Conservation (phyloP, 1,284 basidiomycete species). For the Phaffia rhodozyma region DNA sequence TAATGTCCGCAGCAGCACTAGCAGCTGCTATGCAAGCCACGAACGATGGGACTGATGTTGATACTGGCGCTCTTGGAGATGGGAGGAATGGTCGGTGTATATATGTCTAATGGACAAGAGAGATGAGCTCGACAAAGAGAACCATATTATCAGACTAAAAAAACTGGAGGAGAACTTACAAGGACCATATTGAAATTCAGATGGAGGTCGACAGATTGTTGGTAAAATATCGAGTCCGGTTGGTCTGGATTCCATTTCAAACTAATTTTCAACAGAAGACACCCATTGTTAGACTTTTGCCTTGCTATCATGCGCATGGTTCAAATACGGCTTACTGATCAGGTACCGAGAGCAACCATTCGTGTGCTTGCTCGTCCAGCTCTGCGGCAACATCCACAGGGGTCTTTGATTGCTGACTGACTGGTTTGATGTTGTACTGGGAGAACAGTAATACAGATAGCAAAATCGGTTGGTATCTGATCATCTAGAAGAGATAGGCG, state of each 20-base stretch:
- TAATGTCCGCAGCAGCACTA: constrained; percentile 2
- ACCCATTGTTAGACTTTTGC: too few species aligned
- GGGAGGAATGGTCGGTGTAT: constrained; percentile 15
- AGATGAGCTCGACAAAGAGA: neutral
- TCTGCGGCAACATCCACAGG: constrained; percentile 7
- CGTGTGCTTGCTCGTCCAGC: neutral
- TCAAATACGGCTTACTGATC: neutral
- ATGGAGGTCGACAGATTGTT: constrained; percentile 5
- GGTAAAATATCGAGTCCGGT: constrained; percentile 9
- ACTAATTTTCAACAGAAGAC: neutral
- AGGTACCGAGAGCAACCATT: constrained; percentile 8
- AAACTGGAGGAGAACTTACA: neutral
- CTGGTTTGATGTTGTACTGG: constrained; percentile 14
- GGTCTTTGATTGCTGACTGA: neutral
- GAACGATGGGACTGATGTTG: constrained; percentile 6
- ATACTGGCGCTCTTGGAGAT: constrained; percentile 9
- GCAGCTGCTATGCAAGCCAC: constrained; percentile 10
- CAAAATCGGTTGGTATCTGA: too few species aligned
- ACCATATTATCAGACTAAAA: neutral
- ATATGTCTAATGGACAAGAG: neutral
- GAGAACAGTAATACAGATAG: neutral
- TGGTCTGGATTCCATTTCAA: constrained; percentile 12
- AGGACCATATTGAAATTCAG: constrained; percentile 7
- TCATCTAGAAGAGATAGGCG: too few species aligned
- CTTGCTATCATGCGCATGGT: too few species aligned